Conservation (phyloP, 805 yeast species). For the Wickerhamomyces queroliae region DNA sequence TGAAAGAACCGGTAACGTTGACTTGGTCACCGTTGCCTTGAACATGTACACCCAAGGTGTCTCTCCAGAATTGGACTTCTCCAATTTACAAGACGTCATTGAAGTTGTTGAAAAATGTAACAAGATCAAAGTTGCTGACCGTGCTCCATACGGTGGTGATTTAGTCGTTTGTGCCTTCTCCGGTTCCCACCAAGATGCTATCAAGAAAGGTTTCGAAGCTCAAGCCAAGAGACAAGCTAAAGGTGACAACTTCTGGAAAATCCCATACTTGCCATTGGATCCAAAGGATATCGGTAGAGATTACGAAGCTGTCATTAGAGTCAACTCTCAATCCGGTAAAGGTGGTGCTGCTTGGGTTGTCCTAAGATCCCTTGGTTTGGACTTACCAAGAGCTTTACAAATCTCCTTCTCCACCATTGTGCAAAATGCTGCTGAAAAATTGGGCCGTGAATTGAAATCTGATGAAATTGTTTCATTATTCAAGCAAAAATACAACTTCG, state of each 20-base stretch:
- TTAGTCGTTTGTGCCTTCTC: conserved; percentile 75
- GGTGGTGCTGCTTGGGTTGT: conserved; percentile 87
- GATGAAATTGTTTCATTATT: conserved; percentile 58
- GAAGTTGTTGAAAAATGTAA: conserved; percentile 71
- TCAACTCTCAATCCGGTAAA: conserved; percentile 82
- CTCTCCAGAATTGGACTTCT: conserved; percentile 64
- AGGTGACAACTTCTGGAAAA: conserved; percentile 53
- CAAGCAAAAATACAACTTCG: conserved; percentile 48
- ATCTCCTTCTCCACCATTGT: conserved; percentile 61
- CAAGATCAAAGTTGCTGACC: conserved; percentile 65
- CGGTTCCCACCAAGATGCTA: conserved; percentile 70
- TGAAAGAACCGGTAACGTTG: conserved; percentile 83
- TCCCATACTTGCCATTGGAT: conserved; percentile 76
- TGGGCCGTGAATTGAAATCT: conserved; percentile 65
- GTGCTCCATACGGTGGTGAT: conserved; percentile 81
- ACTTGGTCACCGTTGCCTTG: conserved; percentile 66
- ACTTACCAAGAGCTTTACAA: conserved; percentile 68
- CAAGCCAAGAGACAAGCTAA: conserved; percentile 44
- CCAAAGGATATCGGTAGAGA: conserved; percentile 78
- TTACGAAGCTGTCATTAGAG: conserved; percentile 79
- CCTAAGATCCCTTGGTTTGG: conserved; percentile 63
- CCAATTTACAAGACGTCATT: conserved; percentile 60
- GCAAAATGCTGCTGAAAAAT: conserved; percentile 55
- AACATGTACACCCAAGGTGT: conserved; percentile 78
- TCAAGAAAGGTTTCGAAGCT: conserved; percentile 56